Conservation (phyloP, 2,329 filamentous ascomycete genomes). For the Alternaria burnsii region DNA sequence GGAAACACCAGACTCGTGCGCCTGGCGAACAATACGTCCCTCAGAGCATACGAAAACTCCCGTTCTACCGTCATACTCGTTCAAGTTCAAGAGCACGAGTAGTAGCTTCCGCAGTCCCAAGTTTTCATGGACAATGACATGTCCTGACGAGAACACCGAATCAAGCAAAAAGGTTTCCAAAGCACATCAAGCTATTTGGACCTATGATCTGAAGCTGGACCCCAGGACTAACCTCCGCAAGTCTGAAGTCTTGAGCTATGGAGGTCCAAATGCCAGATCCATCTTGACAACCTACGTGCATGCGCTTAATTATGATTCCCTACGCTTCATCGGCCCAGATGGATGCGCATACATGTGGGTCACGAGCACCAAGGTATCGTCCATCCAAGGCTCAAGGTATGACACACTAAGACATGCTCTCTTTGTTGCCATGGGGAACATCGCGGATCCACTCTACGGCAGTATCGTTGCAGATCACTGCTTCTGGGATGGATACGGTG, state of each 20-base stretch:
- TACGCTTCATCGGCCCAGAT: slow-evolving; percentile 43
- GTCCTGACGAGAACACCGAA: background rate
- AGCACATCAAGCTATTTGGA: slow-evolving; percentile 26
- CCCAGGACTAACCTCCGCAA: slow-evolving; percentile 33
- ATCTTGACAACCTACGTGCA: slow-evolving; percentile 44
- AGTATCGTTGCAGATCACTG: slow-evolving; percentile 48
- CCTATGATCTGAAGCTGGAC: slow-evolving; percentile 41
- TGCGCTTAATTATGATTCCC: slow-evolving; percentile 42
- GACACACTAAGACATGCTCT: slow-evolving; percentile 45
- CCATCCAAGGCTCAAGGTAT: slow-evolving; percentile 35
- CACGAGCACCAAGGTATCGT: slow-evolving; percentile 35
- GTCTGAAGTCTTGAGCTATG: slow-evolving; percentile 32
- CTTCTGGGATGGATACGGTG: slow-evolving; percentile 44
- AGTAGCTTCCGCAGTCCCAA: slow-evolving; percentile 37
- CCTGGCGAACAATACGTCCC: slow-evolving; percentile 35
- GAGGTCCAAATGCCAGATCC: slow-evolving; percentile 18
- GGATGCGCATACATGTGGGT: slow-evolving; percentile 43
- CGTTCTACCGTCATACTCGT: slow-evolving; percentile 27
- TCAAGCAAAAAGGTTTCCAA: slow-evolving; percentile 5
- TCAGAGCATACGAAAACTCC: slow-evolving; percentile 23
- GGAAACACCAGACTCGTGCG: slow-evolving; percentile 28
- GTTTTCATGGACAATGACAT: slow-evolving; percentile 41
- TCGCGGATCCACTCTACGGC: slow-evolving; percentile 42
- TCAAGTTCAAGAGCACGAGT: slow-evolving; percentile 37
- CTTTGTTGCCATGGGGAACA: slow-evolving; percentile 31